Percentiles rank a stretch among this genome's conserved stretches.
phyloP scores from a whole-genome alignment of 306 rosid genomes.

The Nissolia schottii region DNA sequence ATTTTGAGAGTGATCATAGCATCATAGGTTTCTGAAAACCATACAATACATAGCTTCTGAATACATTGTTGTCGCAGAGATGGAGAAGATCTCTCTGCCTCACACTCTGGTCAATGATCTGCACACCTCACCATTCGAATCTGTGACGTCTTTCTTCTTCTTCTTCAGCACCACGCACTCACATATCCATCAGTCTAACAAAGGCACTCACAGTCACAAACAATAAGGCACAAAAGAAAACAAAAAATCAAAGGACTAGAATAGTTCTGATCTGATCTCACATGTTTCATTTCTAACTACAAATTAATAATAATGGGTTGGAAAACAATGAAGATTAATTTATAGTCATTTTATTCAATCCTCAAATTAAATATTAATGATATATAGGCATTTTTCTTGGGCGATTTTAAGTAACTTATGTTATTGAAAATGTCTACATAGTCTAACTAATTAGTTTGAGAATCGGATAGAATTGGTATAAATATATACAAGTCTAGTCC shows the following conservation, averaged over 20 bases:
- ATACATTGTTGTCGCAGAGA: too few species aligned
- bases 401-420: too few species aligned
- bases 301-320: too few species aligned
- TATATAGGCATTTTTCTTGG: too few species aligned
- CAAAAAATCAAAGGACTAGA: background rate
- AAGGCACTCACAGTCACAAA: background rate
- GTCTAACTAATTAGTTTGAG: too few species aligned
- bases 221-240: background rate
- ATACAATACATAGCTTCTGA: conserved; percentile 19
- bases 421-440: too few species aligned
- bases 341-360: too few species aligned
- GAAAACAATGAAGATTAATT: too few species aligned
- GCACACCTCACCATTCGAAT: conserved; percentile 43
- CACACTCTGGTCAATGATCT: conserved; percentile 36
- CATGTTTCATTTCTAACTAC: background rate
- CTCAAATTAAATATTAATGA: too few species aligned
- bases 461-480: too few species aligned
- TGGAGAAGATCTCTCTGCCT: conserved; percentile 37
- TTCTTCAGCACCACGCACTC: conserved; percentile 1
- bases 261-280: background rate
- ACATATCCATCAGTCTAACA: conserved; percentile 10
- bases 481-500: too few species aligned
- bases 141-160: conserved; percentile 29
- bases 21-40: conserved; percentile 2
- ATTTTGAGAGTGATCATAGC: too few species aligned